Base-by-base conservation (phyloP, 2,329 filamentous ascomycete species). In the Colletotrichum echinochloae region DNA sequence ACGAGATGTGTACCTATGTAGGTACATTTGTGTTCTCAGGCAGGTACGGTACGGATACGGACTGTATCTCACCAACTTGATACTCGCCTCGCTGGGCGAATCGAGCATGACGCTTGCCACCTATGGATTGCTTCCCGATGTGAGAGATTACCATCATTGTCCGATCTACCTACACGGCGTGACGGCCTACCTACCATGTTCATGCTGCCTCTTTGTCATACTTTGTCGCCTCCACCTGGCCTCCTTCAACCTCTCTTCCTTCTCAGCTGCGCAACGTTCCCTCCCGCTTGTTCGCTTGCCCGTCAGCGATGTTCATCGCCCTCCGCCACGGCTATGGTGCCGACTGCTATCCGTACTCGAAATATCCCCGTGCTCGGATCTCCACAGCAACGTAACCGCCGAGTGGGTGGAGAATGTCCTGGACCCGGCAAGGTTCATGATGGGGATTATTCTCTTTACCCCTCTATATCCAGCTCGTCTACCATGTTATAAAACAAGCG, bases 331-430 rank as follows among this genome's bases (percentile, higher is more conserved):
- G 49, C 28, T 30, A 16, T 7, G 26, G 23, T 30, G 49, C 49
- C 26, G 26, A 30, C 49, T 52, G 49, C 16, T 33, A 20, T 9
- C n/a, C 18, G n/a, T n/a, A n/a, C n/a, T 7, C 18, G 28, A 48
- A 39, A 28, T 49, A 54, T 57, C 23, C 41, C 51, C 35, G 41
- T 52, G 35, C 20, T 41, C 52, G 56, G 60, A 59, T 52, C 60
- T 59, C 52, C 44, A 57, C 60, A 11, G 26, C 30, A 33, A 33
- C 18, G 6, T 52, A 51, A 35, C 52, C 44, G 65, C 56, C 65
- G 35, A 41, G 60, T 41, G 30, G 51, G 23, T 52, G 18, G 11
- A 52, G 20, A 39, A 16, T 20, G 18, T 30, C 20, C 12, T 30
- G 26, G 11, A 46, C 9, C 18, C 9, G 3, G 23, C 28, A 5